Conservation (phyloP, 2,329 filamentous ascomycete species). For the Teratosphaeria viscida region DNA sequence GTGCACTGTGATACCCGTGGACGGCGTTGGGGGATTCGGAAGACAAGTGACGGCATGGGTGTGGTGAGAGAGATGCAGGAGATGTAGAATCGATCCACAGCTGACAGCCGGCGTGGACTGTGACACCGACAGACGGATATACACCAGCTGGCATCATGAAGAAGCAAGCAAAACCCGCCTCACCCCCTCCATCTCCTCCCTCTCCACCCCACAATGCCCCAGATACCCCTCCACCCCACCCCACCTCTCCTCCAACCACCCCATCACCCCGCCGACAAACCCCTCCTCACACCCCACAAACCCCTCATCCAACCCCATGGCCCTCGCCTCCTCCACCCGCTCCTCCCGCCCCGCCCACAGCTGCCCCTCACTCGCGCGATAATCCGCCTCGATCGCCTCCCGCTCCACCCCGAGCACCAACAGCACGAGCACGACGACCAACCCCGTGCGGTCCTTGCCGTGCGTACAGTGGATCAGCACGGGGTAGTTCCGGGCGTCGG, state of each 20-base stretch:
- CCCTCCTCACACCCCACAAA: constrained; percentile 58
- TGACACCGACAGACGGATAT: background rate
- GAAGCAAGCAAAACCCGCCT: constrained; percentile 20
- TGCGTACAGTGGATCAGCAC: constrained; percentile 75
- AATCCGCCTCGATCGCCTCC: constrained; percentile 59
- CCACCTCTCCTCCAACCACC: constrained; percentile 51
- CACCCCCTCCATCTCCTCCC: constrained; percentile 26
- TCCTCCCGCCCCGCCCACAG: constrained; percentile 52
- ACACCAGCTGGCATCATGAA: background rate
- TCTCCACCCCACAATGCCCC: constrained; percentile 44
- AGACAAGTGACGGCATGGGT: background rate
- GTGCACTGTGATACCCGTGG: background rate
- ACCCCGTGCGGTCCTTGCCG: constrained; percentile 74
- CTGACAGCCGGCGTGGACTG: background rate
- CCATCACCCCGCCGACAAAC: constrained; percentile 51
- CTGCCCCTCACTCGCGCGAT: constrained; percentile 53
- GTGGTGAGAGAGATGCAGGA: background rate
- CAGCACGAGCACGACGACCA: constrained; percentile 58
- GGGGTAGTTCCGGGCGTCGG: constrained; percentile 45
- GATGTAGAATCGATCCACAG: background rate
- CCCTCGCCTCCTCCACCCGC: constrained; percentile 56
- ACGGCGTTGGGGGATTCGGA: background rate
- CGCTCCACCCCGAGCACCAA: constrained; percentile 50
- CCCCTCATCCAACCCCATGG: constrained; percentile 61
- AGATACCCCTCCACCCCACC: constrained; percentile 60